Evolutionary conservation across 2,329 filamentous ascomycete genomes (phyloP).

Genomic region (Fusarium buharicum): DNA sequence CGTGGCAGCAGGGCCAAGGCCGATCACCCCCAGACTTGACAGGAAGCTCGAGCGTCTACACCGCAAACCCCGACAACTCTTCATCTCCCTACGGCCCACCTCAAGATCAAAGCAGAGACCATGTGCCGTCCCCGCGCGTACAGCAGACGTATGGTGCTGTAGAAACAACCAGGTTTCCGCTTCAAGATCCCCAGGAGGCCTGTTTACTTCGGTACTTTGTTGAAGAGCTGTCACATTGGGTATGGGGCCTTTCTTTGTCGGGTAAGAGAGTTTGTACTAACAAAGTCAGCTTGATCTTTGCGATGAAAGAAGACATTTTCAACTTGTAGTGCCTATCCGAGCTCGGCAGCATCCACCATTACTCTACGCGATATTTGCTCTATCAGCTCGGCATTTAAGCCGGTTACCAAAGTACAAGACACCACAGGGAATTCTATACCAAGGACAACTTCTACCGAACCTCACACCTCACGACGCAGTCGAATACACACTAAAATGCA

Average conservation of each 20-base stretch:
- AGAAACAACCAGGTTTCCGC: slow-evolving; percentile 42
- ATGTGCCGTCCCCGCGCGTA: slow-evolving; percentile 18
- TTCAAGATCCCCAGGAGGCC: slow-evolving; percentile 52
- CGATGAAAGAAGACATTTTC: slow-evolving; percentile 54
- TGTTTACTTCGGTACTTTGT: slow-evolving; percentile 54
- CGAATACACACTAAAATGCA: slow-evolving; percentile 55
- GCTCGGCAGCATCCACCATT: slow-evolving; percentile 52
- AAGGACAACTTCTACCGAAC: slow-evolving; percentile 51
- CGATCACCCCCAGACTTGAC: slow-evolving; percentile 25
- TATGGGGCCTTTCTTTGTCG: slow-evolving; percentile 10
- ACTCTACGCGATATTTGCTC: slow-evolving; percentile 55
- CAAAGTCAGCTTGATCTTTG: slow-evolving; percentile 52
- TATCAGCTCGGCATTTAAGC: slow-evolving; percentile 53
- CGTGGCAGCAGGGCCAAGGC: slow-evolving; percentile 26
- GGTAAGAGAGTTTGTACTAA: slow-evolving; percentile 5
- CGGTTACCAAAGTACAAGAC: slow-evolving; percentile 54
- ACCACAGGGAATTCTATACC: slow-evolving; percentile 50
- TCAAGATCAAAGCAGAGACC: slow-evolving; percentile 3
- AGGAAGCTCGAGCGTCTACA: slow-evolving; percentile 18
- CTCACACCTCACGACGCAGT: slow-evolving; percentile 53
- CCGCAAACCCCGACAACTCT: slow-evolving; percentile 16
- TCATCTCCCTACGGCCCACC: slow-evolving; percentile 24
- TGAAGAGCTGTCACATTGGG: slow-evolving; percentile 55
- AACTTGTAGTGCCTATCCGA: slow-evolving; percentile 51
- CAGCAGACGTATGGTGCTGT: slow-evolving; percentile 6